Evolutionary conservation across 257 asterid species (phyloP).

Genomic region (Solanum chilense): DNA sequence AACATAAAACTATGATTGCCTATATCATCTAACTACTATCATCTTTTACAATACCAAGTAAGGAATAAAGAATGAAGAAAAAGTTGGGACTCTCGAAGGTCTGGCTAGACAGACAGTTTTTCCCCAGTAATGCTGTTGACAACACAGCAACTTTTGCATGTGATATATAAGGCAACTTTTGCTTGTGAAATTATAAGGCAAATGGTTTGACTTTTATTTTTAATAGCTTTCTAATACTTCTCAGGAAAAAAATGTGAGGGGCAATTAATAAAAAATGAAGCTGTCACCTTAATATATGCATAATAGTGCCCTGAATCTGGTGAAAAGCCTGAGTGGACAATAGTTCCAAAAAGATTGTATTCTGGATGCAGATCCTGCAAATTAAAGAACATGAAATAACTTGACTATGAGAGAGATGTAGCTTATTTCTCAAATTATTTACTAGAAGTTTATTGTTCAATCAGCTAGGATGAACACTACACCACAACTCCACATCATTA

Average conservation of each 20-base stretch:
- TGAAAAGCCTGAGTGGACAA: slow-evolving; percentile 94
- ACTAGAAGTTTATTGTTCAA: background rate
- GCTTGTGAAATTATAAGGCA: background rate
- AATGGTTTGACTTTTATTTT: background rate
- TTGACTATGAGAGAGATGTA: background rate
- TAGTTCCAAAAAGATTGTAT: slow-evolving; percentile 84
- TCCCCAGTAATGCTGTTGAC: background rate
- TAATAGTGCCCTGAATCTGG: slow-evolving; percentile 98
- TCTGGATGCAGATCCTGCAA: slow-evolving; percentile 84
- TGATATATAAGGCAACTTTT: background rate
- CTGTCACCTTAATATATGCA: slow-evolving; percentile 84
- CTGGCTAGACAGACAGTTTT: background rate
- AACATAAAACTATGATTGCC: background rate
- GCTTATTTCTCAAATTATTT: background rate
- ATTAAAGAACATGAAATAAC: slow-evolving; percentile 5
- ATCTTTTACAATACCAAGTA: background rate
- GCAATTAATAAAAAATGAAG: background rate
- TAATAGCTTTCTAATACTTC: background rate
- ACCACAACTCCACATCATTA: background rate
- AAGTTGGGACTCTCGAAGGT: background rate
- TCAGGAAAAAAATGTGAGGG: background rate
- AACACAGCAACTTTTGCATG: background rate
- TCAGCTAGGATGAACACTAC: background rate
- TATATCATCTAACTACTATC: background rate
- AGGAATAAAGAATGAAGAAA: background rate